Evolutionary conservation across 2,329 filamentous ascomycete genomes (phyloP).

Genomic region (Periconia sp.): DNA sequence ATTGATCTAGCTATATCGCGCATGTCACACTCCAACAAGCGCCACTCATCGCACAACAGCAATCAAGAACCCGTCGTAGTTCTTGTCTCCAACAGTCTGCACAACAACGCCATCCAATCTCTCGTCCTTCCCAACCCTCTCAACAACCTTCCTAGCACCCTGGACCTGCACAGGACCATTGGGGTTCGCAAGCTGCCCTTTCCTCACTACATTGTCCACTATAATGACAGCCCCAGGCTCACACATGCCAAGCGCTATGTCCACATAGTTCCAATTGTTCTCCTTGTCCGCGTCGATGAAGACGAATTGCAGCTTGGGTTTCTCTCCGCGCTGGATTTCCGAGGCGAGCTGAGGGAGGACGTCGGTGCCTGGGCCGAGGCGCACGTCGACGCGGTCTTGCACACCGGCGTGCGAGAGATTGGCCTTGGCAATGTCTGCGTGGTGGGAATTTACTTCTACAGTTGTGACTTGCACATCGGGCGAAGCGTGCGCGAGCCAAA

Average conservation of each 20-base stretch:
- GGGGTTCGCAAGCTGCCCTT: conserved; percentile 44
- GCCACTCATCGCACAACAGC: too few species aligned
- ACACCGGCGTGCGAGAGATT: conserved; percentile 53
- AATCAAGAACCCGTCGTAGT: conserved; percentile 55
- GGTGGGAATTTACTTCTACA: conserved; percentile 57
- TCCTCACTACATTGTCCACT: conserved; percentile 59
- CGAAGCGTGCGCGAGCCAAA: conserved; percentile 56
- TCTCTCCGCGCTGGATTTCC: conserved; percentile 48
- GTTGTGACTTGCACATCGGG: conserved; percentile 54
- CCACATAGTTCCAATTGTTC: conserved; percentile 58
- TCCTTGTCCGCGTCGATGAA: conserved; percentile 62
- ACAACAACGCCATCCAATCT: conserved; percentile 52
- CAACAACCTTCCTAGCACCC: conserved; percentile 49
- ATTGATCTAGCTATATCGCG: too few species aligned
- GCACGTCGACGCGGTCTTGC: conserved; percentile 51
- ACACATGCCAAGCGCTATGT: conserved; percentile 51
- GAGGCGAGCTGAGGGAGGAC: conserved; percentile 48
- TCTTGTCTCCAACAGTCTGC: conserved; percentile 56
- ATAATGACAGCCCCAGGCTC: conserved; percentile 52
- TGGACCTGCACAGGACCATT: conserved; percentile 29
- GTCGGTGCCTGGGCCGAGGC: conserved; percentile 54
- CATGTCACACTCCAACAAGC: too few species aligned
- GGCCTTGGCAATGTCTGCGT: conserved; percentile 54
- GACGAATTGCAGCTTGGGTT: conserved; percentile 55
- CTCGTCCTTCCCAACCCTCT: conserved; percentile 50